Percentiles rank a stretch among this genome's conserved stretches.
Evolutionary conservation across 345 rosid genomes (phyloP).

Genomic region (Hirschfeldia incana): DNA sequence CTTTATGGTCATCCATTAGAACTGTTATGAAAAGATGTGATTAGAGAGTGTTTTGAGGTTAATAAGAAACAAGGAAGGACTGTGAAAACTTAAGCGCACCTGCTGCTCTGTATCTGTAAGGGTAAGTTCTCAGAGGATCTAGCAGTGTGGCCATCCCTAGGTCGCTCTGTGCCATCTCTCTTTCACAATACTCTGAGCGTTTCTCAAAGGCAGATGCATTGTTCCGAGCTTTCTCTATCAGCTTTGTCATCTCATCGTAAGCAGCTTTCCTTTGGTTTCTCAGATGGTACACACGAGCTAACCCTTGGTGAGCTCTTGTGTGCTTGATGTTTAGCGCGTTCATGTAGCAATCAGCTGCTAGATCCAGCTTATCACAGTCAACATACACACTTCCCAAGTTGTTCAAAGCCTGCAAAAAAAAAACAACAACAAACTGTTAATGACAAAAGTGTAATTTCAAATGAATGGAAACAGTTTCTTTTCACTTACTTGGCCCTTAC

Average conservation of each 20-base stretch:
- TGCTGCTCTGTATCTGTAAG: conserved; percentile 97
- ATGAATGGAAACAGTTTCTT: background rate
- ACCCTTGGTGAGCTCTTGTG: conserved; percentile 95
- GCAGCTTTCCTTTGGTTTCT: conserved; percentile 82
- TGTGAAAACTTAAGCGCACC: conserved; percentile 42
- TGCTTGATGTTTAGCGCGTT: conserved; percentile 93
- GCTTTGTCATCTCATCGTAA: conserved; percentile 93
- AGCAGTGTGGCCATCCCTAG: conserved; percentile 73
- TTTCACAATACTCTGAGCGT: conserved; percentile 93
- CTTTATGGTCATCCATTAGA: conserved; percentile 95
- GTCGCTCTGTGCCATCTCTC: conserved; percentile 87
- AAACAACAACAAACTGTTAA: conserved; percentile 10
- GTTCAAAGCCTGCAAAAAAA: conserved; percentile 71
- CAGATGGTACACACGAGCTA: conserved; percentile 85
- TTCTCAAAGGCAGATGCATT: conserved; percentile 95
- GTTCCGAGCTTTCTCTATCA: conserved; percentile 86
- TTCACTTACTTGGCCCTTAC: conserved; percentile 87
- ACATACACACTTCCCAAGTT: conserved; percentile 86
- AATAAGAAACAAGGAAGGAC: background rate
- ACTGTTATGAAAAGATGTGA: conserved; percentile 41
- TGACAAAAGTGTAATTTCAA: background rate
- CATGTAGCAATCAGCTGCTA: conserved; percentile 82
- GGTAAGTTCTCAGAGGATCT: conserved; percentile 93
- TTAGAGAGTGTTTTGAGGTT: no score
- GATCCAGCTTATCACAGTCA: conserved; percentile 86